Evolutionary conservation across 2,329 filamentous ascomycete genomes (phyloP).

Genomic region (Stagonosporopsis chrysanthemi): DNA sequence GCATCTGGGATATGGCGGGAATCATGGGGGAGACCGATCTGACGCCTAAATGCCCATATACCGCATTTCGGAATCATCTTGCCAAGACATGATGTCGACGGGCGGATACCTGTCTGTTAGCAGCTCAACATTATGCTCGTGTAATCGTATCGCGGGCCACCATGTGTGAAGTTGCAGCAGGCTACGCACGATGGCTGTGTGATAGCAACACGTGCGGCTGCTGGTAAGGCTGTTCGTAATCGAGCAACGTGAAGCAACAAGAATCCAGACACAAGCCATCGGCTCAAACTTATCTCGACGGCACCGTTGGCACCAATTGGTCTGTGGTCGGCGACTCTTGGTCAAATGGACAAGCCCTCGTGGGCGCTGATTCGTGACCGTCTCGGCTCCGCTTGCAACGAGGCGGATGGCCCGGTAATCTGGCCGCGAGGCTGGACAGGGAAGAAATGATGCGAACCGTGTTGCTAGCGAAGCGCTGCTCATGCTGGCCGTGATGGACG

Average conservation of each 20-base stretch:
- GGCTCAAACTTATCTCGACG: conserved; percentile 25
- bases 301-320: conserved; percentile 34
- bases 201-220: conserved; percentile 6
- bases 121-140: conserved; percentile 30
- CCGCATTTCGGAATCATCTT: conserved; percentile 26
- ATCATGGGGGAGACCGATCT: conserved; percentile 36
- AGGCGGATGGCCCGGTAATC: conserved; percentile 41
- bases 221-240: conserved; percentile 19
- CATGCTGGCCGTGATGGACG: conserved; percentile 24
- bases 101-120: conserved; percentile 28
- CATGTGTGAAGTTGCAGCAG: conserved; percentile 21
- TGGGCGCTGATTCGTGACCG: conserved; percentile 37
- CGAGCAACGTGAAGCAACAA: conserved; percentile 16
- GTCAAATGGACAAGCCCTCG: conserved; percentile 37
- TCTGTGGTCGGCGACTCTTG: conserved; percentile 35
- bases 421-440: conserved; percentile 40
- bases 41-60: conserved; percentile 34
- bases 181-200: neutral
- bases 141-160: conserved; percentile 25
- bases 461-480: conserved; percentile 15
- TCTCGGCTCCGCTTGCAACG: conserved; percentile 35
- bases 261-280: conserved; percentile 25
- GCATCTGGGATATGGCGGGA: conserved; percentile 18
- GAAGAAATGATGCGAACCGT: conserved; percentile 18
- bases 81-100: conserved; percentile 27